A percentile compares a stretch with the other conserved stretches of the same genome.
These are phyloP conservation scores for Musa itinerans DNA, from an alignment of 176 grass and related monocot genomes.

Conservation along the genomic window DNA sequence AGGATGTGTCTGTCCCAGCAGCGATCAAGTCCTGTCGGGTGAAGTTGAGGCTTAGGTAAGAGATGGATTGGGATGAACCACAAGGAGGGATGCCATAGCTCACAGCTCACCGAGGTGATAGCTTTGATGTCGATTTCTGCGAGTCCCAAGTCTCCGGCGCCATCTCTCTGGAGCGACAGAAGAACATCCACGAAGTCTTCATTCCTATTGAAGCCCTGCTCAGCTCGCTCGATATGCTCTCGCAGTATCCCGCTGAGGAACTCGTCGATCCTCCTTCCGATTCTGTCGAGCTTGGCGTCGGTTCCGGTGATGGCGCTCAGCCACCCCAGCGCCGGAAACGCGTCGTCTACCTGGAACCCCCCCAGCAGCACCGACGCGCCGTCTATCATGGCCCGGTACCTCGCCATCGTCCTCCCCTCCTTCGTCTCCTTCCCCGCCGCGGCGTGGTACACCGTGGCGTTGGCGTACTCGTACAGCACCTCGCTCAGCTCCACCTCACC, in stretches of 20 bases:
- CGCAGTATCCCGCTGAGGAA: conserved; percentile 38
- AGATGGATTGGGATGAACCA: too few relatives aligned
- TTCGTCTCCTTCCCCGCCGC: conserved; percentile 18
- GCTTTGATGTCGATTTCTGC: conserved; percentile 34
- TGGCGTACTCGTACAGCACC: conserved; percentile 38
- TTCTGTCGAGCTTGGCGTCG: conserved; percentile 31
- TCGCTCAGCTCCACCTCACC: conserved; percentile 38
- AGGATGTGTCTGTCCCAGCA: conserved; percentile 50
- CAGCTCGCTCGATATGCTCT: conserved; percentile 21
- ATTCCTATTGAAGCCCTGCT: not conserved
- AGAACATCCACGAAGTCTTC: conserved; percentile 54
- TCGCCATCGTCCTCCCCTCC: not conserved
- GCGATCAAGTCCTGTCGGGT: conserved; percentile 43
- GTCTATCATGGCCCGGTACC: conserved; percentile 26
- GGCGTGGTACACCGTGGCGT: conserved; percentile 39
- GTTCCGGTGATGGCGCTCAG: conserved; percentile 28
- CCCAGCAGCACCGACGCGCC: conserved; percentile 12
- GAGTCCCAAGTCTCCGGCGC: conserved; percentile 22
- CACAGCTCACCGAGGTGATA: conserved; percentile 3
- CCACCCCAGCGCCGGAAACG: conserved; percentile 34
- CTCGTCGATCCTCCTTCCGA: conserved; percentile 24
- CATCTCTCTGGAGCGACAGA: conserved; percentile 31
- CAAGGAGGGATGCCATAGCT: too few relatives aligned
- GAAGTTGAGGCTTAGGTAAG: not conserved
- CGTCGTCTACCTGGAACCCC: conserved; percentile 39